Evolutionary conservation across 1,139 yeast genomes (phyloP).

Genomic region (Saccharomyces hybrid): DNA sequence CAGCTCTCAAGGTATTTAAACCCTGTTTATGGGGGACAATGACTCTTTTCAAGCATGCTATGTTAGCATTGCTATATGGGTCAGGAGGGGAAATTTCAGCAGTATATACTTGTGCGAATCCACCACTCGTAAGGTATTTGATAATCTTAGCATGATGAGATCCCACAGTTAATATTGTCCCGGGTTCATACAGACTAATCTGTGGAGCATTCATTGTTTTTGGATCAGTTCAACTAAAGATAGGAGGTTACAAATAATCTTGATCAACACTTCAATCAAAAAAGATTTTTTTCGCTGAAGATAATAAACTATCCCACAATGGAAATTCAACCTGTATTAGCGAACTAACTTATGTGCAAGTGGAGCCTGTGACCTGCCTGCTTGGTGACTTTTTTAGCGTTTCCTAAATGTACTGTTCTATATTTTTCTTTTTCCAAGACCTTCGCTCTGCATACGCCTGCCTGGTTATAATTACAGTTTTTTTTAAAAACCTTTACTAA

Average conservation of each 20-base stretch:
- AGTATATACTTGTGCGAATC: conserved; percentile 53
- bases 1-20: conserved; percentile 57
- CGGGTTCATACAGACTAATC: conserved; percentile 19
- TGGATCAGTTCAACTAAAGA: background rate
- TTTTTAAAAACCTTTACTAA: too few relatives aligned
- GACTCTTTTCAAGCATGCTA: conserved; percentile 65
- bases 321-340: background rate
- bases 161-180: conserved; percentile 27
- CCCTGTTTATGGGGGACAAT: conserved; percentile 65
- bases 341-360: too few relatives aligned
- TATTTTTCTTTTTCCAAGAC: too few relatives aligned
- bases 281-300: background rate
- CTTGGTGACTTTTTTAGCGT: too few relatives aligned
- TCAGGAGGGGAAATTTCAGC: conserved; percentile 43
- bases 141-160: conserved; percentile 31
- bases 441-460: too few relatives aligned
- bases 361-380: too few relatives aligned
- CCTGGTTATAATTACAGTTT: too few relatives aligned
- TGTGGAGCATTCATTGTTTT: conserved; percentile 17
- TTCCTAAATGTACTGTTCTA: too few relatives aligned
- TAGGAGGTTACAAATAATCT: background rate
- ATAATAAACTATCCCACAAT: background rate
- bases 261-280: background rate
- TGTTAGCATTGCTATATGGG: conserved; percentile 27
- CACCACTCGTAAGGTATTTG: conserved; percentile 36